Base-by-base conservation (phyloP, 768 basidiomycete species). In the Auricularia sp. region DNA sequence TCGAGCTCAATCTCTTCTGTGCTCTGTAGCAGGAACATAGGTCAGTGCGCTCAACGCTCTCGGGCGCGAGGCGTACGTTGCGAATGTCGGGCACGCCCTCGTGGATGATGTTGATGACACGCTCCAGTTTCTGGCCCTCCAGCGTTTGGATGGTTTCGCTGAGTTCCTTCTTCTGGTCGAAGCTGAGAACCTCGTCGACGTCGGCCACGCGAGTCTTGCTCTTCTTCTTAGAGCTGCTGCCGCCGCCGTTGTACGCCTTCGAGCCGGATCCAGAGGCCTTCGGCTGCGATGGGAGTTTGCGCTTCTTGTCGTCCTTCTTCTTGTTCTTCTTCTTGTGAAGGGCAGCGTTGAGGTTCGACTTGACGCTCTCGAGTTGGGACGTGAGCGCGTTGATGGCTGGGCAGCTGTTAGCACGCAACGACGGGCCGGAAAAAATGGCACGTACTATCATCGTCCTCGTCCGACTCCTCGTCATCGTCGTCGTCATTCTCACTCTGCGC, bases 1-100 rank as follows among this genome's bases (percentile, higher is more conserved):
- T 99, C 97, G 53, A 99, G 84, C 75, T 99, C 97, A 71, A 99
- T 98, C 78, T 99, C 97, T 75, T 98, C 93, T 58, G 89, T 90
- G 75, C 91, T 93, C 91, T 93, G 78, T 34, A 63, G 29, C 64
- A 67, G 51, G n/a, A 68, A 62, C 35, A 66, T 18, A 51, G 23
- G 44, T 47, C 14, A 61, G 65, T 66, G n/a, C 36, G 66, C 53
- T 21, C 66, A 36, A 64, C 43, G 42, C 54, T 6, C 21, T 75
- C 62, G 35, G 14, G n/a, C 5, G 61, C 34, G 62, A 11, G 5
- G 80, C 93, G 78, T 74, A 97, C 95, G 71, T 93, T 91, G 73
- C 93, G 85, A 64, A 98, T 90, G 71, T 93, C 91, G 3, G 95
- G 94, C 42, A 95, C 90, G 23, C 90, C 92, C 72, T 92, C 89